Evolutionary conservation across 164 flowering plant species (phyloP).

Genomic region (Tetracentron sinense): DNA sequence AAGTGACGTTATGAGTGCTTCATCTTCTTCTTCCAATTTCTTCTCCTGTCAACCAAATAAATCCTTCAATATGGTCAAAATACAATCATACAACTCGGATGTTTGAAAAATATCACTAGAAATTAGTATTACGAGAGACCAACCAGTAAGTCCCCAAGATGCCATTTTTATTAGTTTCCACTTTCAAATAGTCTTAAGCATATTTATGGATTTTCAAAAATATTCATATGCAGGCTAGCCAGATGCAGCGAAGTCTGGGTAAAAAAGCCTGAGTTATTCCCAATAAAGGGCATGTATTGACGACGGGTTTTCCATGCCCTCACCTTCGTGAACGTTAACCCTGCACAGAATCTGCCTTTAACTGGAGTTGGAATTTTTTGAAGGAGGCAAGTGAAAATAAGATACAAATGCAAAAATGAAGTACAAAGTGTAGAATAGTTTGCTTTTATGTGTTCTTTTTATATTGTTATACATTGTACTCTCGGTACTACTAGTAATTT

Average conservation of each 20-base stretch:
- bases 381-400: too few relatives aligned
- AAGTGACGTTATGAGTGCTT: conserved; percentile 65
- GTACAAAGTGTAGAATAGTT: too few relatives aligned
- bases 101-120: background rate
- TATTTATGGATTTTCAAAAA: background rate
- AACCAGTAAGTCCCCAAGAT: background rate
- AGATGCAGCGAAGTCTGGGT: background rate
- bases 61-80: conserved; percentile 2
- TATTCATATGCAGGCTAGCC: background rate
- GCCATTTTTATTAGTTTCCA: background rate
- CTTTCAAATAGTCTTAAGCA: background rate
- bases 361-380: too few relatives aligned
- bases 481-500: too few relatives aligned
- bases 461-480: too few relatives aligned
- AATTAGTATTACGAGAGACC: background rate
- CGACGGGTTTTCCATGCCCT: background rate
- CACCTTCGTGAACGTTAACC: background rate
- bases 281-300: too few relatives aligned
- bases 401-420: too few relatives aligned
- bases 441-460: too few relatives aligned
- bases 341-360: too few relatives aligned
- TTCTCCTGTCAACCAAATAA: conserved; percentile 42
- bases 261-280: too few relatives aligned
- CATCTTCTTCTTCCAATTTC: conserved; percentile 77
- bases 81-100: background rate